Evolutionary conservation across 768 basidiomycete species (phyloP), one percentile per base, ranked within the genome.

Genomic region (Postia placenta): DNA sequence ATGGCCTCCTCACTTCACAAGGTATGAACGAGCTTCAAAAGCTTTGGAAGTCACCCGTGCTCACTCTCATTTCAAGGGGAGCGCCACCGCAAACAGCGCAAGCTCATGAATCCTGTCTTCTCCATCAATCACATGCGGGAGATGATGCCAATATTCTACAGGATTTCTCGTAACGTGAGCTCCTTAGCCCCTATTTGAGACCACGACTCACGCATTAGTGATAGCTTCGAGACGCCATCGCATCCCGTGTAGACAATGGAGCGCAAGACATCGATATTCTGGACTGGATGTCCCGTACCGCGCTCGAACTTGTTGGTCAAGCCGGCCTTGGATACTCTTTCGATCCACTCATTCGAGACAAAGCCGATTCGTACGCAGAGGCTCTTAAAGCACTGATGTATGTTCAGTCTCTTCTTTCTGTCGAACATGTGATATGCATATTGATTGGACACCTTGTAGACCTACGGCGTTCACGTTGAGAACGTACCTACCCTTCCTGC

Each of bases 401-500:
- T 17, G 60, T 56, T 15, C 26, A 20, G 14, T 35, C 11, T 37
- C 27, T 19, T 28, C 44, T 17, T n/a, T 15, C n/a, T n/a, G n/a
- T n/a, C n/a, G n/a, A n/a, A n/a, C n/a, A 20, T n/a, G n/a, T 33
- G 22, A 36, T 30, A 52, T 48, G 12, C 7, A 9, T 17, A 12
- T 46, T 14, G 9, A 14, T 11, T 30, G 27, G n/a, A 2, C 22
- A 15, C 5, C 47, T 11, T 40, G 9, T 42, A 78, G 76, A 20
- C 74, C 77, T 0, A 71, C 71, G 0, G 50, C 74, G 19, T 70
- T 71, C 47, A 67, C 63, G 5, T 60, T 77, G 3, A 67, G 69
- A n/a, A 62, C 77, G 33, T 63, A 72, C 15, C 69, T 74, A 6
- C 72, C 72, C 46, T 69, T 75, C 50, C 68, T 75, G 1, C 76